A percentile compares a stretch with the other conserved stretches of the same genome.
Conservation (phyloP, 768 basidiomycete genomes). For the Ramaria sp. region DNA sequence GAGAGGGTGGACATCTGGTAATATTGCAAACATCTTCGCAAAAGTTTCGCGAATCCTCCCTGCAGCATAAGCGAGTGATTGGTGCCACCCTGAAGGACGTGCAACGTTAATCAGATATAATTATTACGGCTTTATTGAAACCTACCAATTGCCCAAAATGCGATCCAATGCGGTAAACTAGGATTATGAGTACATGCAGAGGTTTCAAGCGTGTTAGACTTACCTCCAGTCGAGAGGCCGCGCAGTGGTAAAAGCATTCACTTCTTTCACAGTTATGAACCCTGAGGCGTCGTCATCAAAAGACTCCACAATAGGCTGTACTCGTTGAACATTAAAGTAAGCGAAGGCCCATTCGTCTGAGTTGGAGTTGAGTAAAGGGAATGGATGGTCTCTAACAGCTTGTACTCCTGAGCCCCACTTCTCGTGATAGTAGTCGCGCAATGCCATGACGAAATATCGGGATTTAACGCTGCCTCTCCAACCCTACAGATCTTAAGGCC, state of each 20-base stretch:
- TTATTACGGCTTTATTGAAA: not conserved
- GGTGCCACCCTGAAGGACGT: conserved; percentile 1
- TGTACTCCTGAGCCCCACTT: conserved; percentile 4
- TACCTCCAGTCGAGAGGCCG: conserved; percentile 21
- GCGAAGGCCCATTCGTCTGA: conserved; percentile 18
- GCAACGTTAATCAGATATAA: not conserved
- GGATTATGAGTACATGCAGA: not conserved
- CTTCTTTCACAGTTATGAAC: conserved; percentile 21
- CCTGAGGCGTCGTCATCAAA: conserved; percentile 26
- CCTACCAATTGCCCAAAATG: conserved; percentile 21
- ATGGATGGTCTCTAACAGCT: not conserved
- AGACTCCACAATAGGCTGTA: conserved; percentile 21
- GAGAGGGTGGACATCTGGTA: not conserved
- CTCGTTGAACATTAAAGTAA: conserved; percentile 13
- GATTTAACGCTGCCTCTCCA: conserved; percentile 21
- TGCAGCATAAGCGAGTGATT: not conserved
- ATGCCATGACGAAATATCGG: conserved; percentile 19
- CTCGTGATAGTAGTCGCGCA: conserved; percentile 22
- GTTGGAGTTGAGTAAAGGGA: not conserved
- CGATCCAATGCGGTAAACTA: conserved; percentile 22
- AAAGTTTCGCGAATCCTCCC: not conserved
- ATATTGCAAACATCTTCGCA: not conserved
- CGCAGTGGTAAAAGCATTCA: conserved; percentile 21
- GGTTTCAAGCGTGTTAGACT: not conserved
- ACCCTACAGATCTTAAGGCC: not conserved